phyloP scores from a whole-genome alignment of 768 basidiomycete species.

The Tylopilus sp. region DNA sequence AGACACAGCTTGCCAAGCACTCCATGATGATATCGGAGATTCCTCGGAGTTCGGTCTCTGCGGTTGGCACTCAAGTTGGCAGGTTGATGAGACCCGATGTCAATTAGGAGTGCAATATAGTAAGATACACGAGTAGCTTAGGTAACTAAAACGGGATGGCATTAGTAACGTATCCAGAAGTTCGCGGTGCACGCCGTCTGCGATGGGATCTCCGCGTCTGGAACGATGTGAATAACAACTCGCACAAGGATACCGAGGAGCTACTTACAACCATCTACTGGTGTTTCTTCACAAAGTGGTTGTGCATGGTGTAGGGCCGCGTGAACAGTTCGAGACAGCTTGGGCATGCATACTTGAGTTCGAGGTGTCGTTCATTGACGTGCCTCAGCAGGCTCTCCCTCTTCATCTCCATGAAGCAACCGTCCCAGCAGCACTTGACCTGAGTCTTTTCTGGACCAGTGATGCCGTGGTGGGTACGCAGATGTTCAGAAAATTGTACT shows the following conservation, averaged over 20 bases:
- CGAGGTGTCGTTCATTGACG: constrained; percentile 25
- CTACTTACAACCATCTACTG: constrained; percentile 4
- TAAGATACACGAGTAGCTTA: constrained; percentile 8
- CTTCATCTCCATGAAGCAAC: constrained; percentile 20
- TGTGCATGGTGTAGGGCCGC: constrained; percentile 20
- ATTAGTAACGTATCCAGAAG: neutral
- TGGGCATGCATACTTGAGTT: constrained; percentile 12
- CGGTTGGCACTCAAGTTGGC: neutral
- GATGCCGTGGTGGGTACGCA: constrained; percentile 21
- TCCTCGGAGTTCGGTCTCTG: neutral
- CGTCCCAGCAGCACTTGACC: constrained; percentile 18
- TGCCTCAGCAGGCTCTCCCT: constrained; percentile 29
- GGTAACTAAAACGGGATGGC: neutral
- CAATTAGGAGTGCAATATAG: neutral
- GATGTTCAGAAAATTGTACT: constrained; percentile 17
- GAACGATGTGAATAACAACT: neutral
- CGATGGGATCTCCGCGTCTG: neutral
- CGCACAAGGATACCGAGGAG: neutral
- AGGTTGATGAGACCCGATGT: neutral
- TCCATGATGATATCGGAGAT: constrained; percentile 2
- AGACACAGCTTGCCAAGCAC: constrained; percentile 18
- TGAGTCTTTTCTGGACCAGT: constrained; percentile 7
- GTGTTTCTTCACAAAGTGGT: constrained; percentile 15
- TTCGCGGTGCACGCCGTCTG: neutral
- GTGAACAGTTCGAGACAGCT: constrained; percentile 24